Evolutionary conservation across 495 filamentous ascomycete species (phyloP).

Genomic region (Stereocaulon alpinum): DNA sequence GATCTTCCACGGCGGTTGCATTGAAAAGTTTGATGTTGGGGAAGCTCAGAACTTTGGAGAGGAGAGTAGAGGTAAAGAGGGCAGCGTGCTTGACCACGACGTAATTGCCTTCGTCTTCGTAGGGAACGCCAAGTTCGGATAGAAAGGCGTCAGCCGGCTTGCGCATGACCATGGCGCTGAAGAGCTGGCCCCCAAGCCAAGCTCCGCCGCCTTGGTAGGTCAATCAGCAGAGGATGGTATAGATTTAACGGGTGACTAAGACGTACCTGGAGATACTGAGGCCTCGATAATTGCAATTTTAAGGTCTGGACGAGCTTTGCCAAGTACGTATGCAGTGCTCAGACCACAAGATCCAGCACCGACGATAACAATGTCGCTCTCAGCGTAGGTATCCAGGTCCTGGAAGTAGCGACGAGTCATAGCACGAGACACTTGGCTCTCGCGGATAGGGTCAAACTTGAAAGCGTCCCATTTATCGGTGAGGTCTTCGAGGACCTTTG

Average conservation of each 20-base stretch:
- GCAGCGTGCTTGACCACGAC: slow-evolving; percentile 91
- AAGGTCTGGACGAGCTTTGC: slow-evolving; percentile 73
- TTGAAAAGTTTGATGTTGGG: slow-evolving; percentile 95
- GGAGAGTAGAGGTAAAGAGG: slow-evolving; percentile 76
- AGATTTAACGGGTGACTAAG: background rate
- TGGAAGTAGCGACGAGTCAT: slow-evolving; percentile 88
- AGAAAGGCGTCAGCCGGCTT: slow-evolving; percentile 82
- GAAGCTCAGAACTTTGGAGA: slow-evolving; percentile 69
- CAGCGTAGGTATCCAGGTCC: slow-evolving; percentile 80
- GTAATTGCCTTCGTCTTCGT: slow-evolving; percentile 75
- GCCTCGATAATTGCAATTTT: slow-evolving; percentile 89
- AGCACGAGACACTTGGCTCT: slow-evolving; percentile 80
- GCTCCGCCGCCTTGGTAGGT: slow-evolving; percentile 60
- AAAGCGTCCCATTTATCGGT: slow-evolving; percentile 65
- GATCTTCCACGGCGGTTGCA: slow-evolving; percentile 79
- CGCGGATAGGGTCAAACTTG: slow-evolving; percentile 74
- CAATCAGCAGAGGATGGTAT: background rate
- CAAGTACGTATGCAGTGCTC: slow-evolving; percentile 72
- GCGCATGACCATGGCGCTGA: slow-evolving; percentile 88
- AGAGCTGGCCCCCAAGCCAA: slow-evolving; percentile 87
- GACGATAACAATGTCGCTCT: slow-evolving; percentile 85
- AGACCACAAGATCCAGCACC: slow-evolving; percentile 83
- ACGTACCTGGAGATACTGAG: slow-evolving; percentile 60
- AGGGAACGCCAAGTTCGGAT: slow-evolving; percentile 68
- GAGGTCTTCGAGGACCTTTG: slow-evolving; percentile 50